phyloP scores from a whole-genome alignment of 2,329 filamentous ascomycete species.

The Colletotrichum australisinense region DNA sequence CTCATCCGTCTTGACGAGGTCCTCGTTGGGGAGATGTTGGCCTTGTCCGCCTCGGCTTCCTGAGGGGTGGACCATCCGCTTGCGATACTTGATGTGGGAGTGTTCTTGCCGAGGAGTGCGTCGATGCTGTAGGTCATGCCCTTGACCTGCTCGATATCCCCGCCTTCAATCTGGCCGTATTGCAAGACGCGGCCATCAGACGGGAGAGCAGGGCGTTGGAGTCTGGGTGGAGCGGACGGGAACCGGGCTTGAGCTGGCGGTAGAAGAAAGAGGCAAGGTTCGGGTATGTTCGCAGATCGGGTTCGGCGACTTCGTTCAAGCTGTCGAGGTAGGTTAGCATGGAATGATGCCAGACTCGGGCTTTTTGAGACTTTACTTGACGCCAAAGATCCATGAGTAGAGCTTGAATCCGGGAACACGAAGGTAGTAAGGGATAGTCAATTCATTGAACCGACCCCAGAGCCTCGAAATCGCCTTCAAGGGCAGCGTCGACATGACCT shows the following conservation, averaged over 20 bases:
- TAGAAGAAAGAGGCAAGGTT: slow-evolving; percentile 99
- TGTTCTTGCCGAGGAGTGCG: slow-evolving; percentile 82
- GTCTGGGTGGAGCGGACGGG: slow-evolving; percentile 85
- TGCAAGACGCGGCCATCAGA: slow-evolving; percentile 92
- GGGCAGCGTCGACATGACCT: slow-evolving; percentile 92
- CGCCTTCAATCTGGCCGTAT: slow-evolving; percentile 90
- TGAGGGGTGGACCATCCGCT: slow-evolving; percentile 44
- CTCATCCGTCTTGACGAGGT: slow-evolving; percentile 82
- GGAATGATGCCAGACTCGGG: slow-evolving; percentile 7
- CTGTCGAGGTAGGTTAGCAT: slow-evolving; percentile 54
- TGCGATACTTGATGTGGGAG: slow-evolving; percentile 66
- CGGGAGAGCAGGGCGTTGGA: slow-evolving; percentile 83
- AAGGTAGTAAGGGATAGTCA: slow-evolving; percentile 87
- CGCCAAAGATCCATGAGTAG: slow-evolving; percentile 92
- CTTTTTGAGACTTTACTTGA: slow-evolving; percentile 63
- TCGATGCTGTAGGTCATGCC: slow-evolving; percentile 98
- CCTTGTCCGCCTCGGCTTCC: slow-evolving; percentile 40
- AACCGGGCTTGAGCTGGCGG: slow-evolving; percentile 89
- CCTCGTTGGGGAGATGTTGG: slow-evolving; percentile 61
- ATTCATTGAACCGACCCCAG: slow-evolving; percentile 93
- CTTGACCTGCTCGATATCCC: slow-evolving; percentile 98
- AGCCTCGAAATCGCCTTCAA: slow-evolving; percentile 89
- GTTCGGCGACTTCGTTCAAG: slow-evolving; percentile 86
- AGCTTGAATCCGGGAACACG: slow-evolving; percentile 91
- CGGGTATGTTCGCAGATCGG: slow-evolving; percentile 88